A percentile compares a stretch with the other conserved stretches of the same genome.
phyloP scores from a whole-genome alignment of 2,329 filamentous ascomycete species.

The Orbilia javanica region DNA sequence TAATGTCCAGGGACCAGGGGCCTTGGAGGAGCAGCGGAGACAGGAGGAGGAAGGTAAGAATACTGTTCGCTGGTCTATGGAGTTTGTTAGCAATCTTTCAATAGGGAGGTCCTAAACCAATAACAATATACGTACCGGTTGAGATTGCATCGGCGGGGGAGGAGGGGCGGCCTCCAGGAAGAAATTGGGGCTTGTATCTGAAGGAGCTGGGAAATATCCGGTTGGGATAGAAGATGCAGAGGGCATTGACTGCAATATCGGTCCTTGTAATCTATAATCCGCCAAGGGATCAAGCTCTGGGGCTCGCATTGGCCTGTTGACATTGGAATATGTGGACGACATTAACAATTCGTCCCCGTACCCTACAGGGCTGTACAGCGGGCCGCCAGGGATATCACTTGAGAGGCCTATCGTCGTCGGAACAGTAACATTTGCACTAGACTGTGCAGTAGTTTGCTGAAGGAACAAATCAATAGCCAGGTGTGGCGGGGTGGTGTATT shows the following conservation, averaged over 20 bases:
- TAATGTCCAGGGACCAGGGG: not conserved
- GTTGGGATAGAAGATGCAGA: slow-evolving; percentile 1
- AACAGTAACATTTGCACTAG: slow-evolving; percentile 3
- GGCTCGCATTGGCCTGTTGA: not conserved
- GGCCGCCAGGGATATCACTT: not conserved
- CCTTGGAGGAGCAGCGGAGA: slow-evolving; percentile 1
- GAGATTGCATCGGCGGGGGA: not conserved
- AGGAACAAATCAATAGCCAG: slow-evolving; percentile 37
- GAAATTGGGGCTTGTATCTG: not conserved
- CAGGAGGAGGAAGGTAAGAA: not conserved
- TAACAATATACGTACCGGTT: not conserved
- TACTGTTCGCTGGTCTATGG: not conserved
- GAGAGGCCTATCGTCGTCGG: not conserved
- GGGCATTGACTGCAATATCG: not conserved
- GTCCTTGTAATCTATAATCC: not conserved
- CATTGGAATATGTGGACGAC: not conserved
- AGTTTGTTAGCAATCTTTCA: not conserved
- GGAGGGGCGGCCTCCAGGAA: not conserved
- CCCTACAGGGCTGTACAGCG: not conserved
- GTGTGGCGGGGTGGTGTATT: slow-evolving; percentile 17
- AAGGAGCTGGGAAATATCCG: not conserved
- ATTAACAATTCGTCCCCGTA: not conserved
- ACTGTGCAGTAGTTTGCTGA: slow-evolving; percentile 15
- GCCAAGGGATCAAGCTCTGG: not conserved
- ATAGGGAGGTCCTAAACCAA: not conserved